These are phyloP conservation scores for Stagonosporopsis tanaceti DNA, from an alignment of 2,329 filamentous ascomycete genomes.

Conservation along the genomic window DNA sequence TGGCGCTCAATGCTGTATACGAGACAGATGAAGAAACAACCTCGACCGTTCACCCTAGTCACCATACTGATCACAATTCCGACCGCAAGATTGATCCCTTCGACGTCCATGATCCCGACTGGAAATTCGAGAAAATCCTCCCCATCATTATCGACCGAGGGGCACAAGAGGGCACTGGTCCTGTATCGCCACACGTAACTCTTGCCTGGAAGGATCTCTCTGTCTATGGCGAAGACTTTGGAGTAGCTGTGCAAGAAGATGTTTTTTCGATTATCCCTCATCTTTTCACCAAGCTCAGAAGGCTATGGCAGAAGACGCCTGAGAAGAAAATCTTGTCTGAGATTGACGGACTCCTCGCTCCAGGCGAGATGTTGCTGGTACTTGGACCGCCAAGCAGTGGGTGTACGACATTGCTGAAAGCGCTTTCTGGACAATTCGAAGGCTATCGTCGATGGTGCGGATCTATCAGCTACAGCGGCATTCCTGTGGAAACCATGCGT, in stretches of 20 bases:
- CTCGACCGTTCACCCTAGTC: not conserved
- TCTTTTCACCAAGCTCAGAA: not conserved
- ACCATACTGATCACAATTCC: not conserved
- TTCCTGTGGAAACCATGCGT: constrained; percentile 1
- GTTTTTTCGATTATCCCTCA: not conserved
- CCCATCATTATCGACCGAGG: not conserved
- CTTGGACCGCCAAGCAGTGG: constrained; percentile 59
- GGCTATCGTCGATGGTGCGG: not conserved
- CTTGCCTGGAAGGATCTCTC: not conserved
- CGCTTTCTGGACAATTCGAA: constrained; percentile 45
- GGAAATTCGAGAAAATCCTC: not conserved
- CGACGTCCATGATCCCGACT: not conserved
- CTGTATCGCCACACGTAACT: constrained; percentile 2
- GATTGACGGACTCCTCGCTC: constrained; percentile 60
- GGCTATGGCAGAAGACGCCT: not conserved
- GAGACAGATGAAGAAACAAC: not conserved
- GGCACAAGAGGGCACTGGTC: not conserved
- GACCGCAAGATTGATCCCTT: not conserved
- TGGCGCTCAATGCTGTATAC: not conserved
- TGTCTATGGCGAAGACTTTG: not conserved
- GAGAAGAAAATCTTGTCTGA: constrained; percentile 64
- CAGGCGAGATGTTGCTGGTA: constrained; percentile 26
- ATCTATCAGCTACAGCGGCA: constrained; percentile 64
- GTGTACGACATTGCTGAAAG: constrained; percentile 68
- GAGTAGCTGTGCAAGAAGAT: not conserved